Evolutionary conservation across 2,329 filamentous ascomycete species (phyloP), one percentile per base, ranked within the genome.

Genomic region (Eutypella sp.): DNA sequence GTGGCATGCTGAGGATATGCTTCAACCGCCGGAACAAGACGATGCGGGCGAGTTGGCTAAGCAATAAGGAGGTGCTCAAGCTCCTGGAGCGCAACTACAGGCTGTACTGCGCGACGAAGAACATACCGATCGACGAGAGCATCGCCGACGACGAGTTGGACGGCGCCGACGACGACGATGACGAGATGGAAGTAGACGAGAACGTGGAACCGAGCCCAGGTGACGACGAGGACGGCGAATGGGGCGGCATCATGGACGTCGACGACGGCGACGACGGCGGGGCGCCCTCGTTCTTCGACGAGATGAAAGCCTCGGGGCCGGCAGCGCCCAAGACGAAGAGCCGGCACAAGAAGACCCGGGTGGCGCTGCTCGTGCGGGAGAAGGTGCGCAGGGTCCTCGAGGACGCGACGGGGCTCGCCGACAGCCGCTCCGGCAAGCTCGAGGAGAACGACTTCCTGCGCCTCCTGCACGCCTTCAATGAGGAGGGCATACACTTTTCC

Each of bases 371-470:
- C 27, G 85, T 99, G n/a, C 79, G 85, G 53, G 80, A 86, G 58
- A 97, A 97, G 71, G 85, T 97, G 38, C 76, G 85, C 58, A 88
- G 85, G 62, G 89, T 96, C 18, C 74, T 97, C 18, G 85, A 92
- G 61, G 81, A 85, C 52, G 83, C 85, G 46, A 96, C 91, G 0
- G 79, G 82, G 40, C 73, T 97, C 44, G 85, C 84, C 3, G 89
- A 95, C 49, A 89, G 87, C 70, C 76, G 92, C 53, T 81, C 91
- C 10, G 79, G 89, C 50, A 84, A 93, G 73, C 95, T 90, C 60
- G 90, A 96, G 60, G 89, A 97, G 69, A 91, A 87, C 43, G 91
- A 96, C 59, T 97, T 96, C 62, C 69, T 99, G 63, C 84, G 84
- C 56, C 67, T 96, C 53, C 68, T 96, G 33, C 77, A 74, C 55